Base-by-base conservation (phyloP, 2,329 filamentous ascomycete genomes). In the Diaporthe capsici region DNA sequence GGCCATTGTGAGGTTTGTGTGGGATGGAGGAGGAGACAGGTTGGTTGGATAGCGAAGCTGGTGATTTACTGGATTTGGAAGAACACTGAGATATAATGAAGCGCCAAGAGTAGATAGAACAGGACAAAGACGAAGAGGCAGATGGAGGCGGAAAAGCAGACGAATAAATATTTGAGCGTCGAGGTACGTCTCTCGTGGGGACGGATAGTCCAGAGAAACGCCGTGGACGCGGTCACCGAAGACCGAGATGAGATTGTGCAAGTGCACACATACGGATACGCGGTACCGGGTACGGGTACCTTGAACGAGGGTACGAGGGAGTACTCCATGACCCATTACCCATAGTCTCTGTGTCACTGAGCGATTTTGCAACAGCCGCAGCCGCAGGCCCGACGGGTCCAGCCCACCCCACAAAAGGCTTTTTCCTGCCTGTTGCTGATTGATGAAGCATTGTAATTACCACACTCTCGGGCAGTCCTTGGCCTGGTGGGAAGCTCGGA, bases 291-390 rank as follows among this genome's bases (percentile, higher is more conserved):
- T 65, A 65, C 60, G 60, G 28, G 47, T n/a, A 53, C 47, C 31
- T 68, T 28, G 47, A 68, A 39, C 28, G 31, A 68, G 47, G n/a
- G 47, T 53, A 39, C 28, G 31, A 68, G 47, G n/a, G 12, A 55
- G 13, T 55, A 17, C 53, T 42, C 58, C 58, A 13, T 25, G 34
- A 12, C 58, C 22, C 22, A 49, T 49, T 49, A 8, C 44, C 37
- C 31, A 10, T 57, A 31, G 15, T 8, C 20, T 51, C 44, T 65
- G 51, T 49, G 57, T 63, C 34, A 73, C 65, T 74, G 72, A 68
- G 75, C 73, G 75, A 74, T 74, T 71, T 71, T 76, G 74, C 55
- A 60, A 60, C 65, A 39, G 44, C 55, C 42, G 22, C n/a, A 31
- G 71, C 51, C 57, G 71, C 72, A 68, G 55, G 60, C 44, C 75